Conservation (phyloP, 345 rosid genomes). For the Hibiscus mutabilis region DNA sequence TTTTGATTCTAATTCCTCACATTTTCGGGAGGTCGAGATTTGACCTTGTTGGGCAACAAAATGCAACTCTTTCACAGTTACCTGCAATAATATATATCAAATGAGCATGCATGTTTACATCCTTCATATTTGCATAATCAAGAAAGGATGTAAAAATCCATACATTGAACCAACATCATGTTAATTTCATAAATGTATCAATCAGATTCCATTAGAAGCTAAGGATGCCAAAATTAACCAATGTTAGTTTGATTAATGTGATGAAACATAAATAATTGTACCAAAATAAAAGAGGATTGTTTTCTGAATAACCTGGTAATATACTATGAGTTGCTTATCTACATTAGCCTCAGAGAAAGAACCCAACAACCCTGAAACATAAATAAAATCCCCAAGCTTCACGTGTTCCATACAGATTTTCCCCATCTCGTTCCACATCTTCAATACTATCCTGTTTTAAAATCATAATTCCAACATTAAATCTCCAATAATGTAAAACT, state of each 20-base stretch:
- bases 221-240: background rate
- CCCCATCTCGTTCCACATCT: constrained; percentile 44
- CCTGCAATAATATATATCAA: constrained; percentile 32
- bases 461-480: background rate
- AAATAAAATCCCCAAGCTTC: constrained; percentile 48
- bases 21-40: constrained; percentile 6
- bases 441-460: constrained; percentile 41
- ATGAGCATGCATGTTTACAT: too few relatives aligned
- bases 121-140: background rate
- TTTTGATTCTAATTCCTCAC: constrained; percentile 20
- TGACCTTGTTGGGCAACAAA: constrained; percentile 33
- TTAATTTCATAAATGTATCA: background rate
- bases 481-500: background rate
- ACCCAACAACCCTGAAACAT: constrained; percentile 49
- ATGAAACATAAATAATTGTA: background rate
- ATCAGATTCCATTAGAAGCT: background rate
- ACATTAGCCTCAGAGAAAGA: constrained; percentile 20
- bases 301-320: constrained; percentile 35
- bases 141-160: background rate
- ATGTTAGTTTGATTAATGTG: background rate
- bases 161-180: background rate
- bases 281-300: background rate
- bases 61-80: constrained; percentile 45
- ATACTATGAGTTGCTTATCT: constrained; percentile 19
- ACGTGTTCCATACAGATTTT: constrained; percentile 39